Base-by-base conservation (phyloP, 768 basidiomycete genomes). In the Rhodotorula kratochvilovae region DNA sequence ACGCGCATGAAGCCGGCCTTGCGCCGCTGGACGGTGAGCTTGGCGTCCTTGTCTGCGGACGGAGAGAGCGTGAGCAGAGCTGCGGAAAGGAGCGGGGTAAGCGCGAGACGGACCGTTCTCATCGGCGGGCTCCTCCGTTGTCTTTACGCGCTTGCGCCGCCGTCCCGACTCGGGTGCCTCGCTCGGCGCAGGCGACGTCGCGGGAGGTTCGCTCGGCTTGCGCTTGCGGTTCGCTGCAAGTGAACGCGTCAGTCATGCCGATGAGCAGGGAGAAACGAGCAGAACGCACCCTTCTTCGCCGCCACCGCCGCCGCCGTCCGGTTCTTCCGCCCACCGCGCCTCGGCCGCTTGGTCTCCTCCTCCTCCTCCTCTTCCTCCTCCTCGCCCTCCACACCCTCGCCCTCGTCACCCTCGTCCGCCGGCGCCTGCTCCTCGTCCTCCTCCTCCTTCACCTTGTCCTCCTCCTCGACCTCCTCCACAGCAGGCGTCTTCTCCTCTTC, bases 1-100 rank as follows among this genome's bases (percentile, higher is more conserved):
- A 74, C 29, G 61, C 70, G 60, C 4, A 19, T 66, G 65, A 43
- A 66, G 36, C 60, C 56, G 21, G 48, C 39, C 59, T 63, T 67
- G 48, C 70, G 70, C 27, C 65, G 65, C 19, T 48, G 35, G 13
- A 25, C 6, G 33, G 57, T 33, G 1, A 21, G 23, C 21, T 46
- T 60, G 51, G 58, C 39, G 50, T 64, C 71, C 60, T 65, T 64
- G 2, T 63, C 55, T 64, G 51, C 46, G 29, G 1, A 25, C 27
- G 43, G n/a, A n/a, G 1, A 6, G 36, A 21, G 2, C 36, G 21
- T 35, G 45, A 19, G 23, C 25, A 27, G 23, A 8, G 25, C 23
- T 4, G 5, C 25, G 15, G 48, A 50, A 12, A 50, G 48, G 5
- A 50, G 31, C 8, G 29, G 53, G 2, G 31, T 31, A 3, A 55